Percentiles rank a stretch among this genome's conserved stretches.
phyloP scores from a whole-genome alignment of 768 basidiomycete genomes.

The Tulasnella sp. region DNA sequence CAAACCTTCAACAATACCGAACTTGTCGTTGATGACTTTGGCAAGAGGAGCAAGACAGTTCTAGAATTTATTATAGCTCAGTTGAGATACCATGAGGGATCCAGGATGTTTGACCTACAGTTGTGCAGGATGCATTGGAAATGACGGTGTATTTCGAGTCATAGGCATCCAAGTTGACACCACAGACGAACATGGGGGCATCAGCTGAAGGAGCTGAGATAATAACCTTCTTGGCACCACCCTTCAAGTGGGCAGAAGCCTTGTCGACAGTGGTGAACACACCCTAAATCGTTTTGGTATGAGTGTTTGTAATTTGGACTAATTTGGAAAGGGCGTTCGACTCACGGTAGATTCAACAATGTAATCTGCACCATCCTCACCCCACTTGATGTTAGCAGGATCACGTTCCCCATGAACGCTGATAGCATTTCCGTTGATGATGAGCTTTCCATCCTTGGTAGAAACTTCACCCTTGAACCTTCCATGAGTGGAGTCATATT shows the following conservation, averaged over 20 bases:
- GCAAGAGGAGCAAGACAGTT: conserved; percentile 99
- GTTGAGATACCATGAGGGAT: no score
- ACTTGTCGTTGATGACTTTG: conserved; percentile 96
- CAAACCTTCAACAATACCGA: conserved; percentile 88
- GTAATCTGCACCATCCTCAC: conserved; percentile 70
- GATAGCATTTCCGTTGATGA: conserved; percentile 68
- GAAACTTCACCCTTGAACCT: conserved; percentile 63
- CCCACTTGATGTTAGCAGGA: conserved; percentile 77
- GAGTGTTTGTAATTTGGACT: background rate
- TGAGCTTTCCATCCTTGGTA: conserved; percentile 78
- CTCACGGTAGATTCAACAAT: conserved; percentile 88
- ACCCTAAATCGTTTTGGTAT: conserved; percentile 38
- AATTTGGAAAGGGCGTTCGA: conserved; percentile 7
- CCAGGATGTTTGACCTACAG: conserved; percentile 25
- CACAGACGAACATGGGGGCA: conserved; percentile 87
- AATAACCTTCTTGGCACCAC: conserved; percentile 99
- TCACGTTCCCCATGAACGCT: conserved; percentile 74
- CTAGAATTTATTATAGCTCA: no score
- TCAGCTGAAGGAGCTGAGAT: conserved; percentile 98
- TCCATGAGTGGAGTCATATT: conserved; percentile 88
- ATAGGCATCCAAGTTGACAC: conserved; percentile 91
- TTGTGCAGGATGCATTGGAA: conserved; percentile 99
- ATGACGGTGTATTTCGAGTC: conserved; percentile 83
- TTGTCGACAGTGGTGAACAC: conserved; percentile 96
- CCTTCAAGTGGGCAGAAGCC: conserved; percentile 87